Percentiles rank a stretch among this genome's conserved stretches.
Conservation (phyloP, 1,139 yeast genomes). For the Petasospora fabianii region DNA sequence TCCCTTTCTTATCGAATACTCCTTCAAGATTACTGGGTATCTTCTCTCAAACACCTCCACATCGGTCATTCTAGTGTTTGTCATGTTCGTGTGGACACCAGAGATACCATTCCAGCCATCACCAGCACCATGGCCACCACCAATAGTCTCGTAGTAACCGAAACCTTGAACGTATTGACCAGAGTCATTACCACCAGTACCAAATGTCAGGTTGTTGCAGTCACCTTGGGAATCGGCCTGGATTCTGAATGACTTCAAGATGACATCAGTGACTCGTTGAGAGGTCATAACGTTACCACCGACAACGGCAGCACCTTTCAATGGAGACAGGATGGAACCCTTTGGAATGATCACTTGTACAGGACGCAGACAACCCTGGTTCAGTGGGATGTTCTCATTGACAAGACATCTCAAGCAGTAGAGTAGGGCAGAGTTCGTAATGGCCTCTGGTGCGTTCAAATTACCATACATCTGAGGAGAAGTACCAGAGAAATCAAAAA, state of each 20-base stretch:
- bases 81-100: conserved; percentile 70
- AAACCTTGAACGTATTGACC: conserved; percentile 48
- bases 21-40: conserved; percentile 58
- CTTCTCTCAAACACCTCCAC: conserved; percentile 65
- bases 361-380: conserved; percentile 80
- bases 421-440: conserved; percentile 75
- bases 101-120: conserved; percentile 58
- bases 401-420: conserved; percentile 75
- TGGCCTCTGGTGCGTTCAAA: conserved; percentile 66
- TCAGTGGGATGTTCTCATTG: conserved; percentile 74
- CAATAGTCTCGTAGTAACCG: conserved; percentile 71
- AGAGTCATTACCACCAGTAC: conserved; percentile 40
- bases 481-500: conserved; percentile 47
- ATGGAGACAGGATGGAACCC: conserved; percentile 67
- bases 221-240: conserved; percentile 81
- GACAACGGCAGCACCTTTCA: conserved; percentile 77
- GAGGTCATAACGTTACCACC: conserved; percentile 91
- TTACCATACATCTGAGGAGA: conserved; percentile 59
- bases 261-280: conserved; percentile 77
- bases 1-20: conserved; percentile 47
- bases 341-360: conserved; percentile 62
- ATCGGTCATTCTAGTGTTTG: conserved; percentile 68
- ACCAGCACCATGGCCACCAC: conserved; percentile 72
- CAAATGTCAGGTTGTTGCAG: conserved; percentile 71
- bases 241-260: conserved; percentile 69